Conservation (phyloP, 176 grass and related monocot species). For the Zizania latifolia region DNA sequence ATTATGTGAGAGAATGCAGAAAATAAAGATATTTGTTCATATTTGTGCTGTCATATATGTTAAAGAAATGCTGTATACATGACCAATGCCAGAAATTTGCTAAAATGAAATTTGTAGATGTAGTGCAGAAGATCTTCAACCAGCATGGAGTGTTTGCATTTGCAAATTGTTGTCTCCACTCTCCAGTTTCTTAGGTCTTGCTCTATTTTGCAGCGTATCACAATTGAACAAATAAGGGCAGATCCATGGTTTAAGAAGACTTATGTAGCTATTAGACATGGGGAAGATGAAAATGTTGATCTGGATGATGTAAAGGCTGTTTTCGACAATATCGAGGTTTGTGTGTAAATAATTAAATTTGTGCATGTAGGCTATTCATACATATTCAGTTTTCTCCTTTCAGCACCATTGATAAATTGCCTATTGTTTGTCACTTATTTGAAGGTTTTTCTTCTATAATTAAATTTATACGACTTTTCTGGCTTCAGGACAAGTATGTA, state of each 20-base stretch:
- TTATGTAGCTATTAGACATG: constrained; percentile 51
- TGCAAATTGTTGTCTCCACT: background rate
- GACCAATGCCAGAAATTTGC: background rate
- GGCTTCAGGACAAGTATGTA: constrained; percentile 77
- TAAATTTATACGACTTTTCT: constrained; percentile 27
- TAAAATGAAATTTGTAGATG: background rate
- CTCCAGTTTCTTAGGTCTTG: constrained; percentile 12
- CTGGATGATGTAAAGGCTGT: constrained; percentile 88
- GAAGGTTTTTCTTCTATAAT: background rate
- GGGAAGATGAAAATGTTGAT: constrained; percentile 59
- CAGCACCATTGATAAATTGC: background rate
- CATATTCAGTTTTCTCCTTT: too few species aligned
- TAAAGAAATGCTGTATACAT: background rate
- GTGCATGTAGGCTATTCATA: too few species aligned
- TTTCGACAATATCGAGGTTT: constrained; percentile 94
- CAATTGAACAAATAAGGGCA: constrained; percentile 61
- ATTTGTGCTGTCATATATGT: background rate
- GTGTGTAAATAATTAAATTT: too few species aligned
- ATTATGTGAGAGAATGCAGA: background rate
- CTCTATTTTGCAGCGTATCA: constrained; percentile 63
- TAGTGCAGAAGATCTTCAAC: background rate
- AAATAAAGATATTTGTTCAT: constrained; percentile 1
- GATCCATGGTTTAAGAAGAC: constrained; percentile 77
- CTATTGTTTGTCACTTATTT: constrained; percentile 8
- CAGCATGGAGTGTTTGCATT: constrained; percentile 1